A percentile compares a stretch with the other conserved stretches of the same genome.
phyloP scores from a whole-genome alignment of 345 rosid genomes.

The Clarkia xantiana region DNA sequence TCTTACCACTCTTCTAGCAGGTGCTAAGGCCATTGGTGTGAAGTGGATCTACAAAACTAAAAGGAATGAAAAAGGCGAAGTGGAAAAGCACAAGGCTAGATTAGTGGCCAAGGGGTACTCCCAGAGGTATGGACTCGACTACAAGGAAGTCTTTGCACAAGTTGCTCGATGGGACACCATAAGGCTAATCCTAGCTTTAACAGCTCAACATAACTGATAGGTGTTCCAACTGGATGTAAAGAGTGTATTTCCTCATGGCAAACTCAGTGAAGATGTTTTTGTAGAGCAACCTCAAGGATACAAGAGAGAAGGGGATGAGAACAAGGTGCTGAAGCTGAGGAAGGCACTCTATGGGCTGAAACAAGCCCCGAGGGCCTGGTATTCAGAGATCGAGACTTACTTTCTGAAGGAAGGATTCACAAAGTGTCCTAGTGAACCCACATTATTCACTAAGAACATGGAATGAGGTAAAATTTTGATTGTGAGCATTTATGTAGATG shows the following conservation, averaged over 20 bases:
- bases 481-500: conserved; percentile 7
- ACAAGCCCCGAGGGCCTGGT: too few relatives aligned
- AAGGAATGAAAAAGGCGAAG: background rate
- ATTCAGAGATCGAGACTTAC: too few relatives aligned
- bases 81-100: background rate
- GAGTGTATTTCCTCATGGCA: background rate
- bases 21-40: background rate
- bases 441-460: background rate
- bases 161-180: background rate
- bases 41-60: background rate
- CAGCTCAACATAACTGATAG: background rate
- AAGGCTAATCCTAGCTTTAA: background rate
- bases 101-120: background rate
- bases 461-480: conserved; percentile 6
- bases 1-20: too few relatives aligned
- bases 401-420: too few relatives aligned
- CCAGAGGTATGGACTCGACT: background rate
- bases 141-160: background rate
- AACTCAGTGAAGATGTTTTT: background rate
- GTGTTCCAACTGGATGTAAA: background rate
- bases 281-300: background rate
- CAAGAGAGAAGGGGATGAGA: background rate
- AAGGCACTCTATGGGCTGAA: too few relatives aligned
- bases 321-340: background rate
- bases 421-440: conserved; percentile 5